These are phyloP conservation scores for Rubia balearica DNA, from an alignment of 305 asterid genomes.

Conservation along the genomic window DNA sequence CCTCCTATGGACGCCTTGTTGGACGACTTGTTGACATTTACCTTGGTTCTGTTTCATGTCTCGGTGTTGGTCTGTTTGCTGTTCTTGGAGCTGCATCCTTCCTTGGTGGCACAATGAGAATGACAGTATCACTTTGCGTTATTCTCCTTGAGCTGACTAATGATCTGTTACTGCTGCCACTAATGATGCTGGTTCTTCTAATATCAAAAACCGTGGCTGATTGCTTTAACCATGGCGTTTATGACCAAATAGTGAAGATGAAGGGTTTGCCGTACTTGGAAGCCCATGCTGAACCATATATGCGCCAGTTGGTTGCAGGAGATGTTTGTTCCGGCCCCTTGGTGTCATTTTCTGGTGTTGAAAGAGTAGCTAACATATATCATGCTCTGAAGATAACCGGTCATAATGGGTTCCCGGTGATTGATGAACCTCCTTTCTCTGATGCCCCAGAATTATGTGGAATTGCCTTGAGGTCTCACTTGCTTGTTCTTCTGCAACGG, in stretches of 20 bases:
- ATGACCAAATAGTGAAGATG: slow-evolving; percentile 89
- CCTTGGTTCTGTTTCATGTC: slow-evolving; percentile 49
- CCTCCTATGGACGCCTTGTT: slow-evolving; percentile 84
- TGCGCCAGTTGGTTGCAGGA: slow-evolving; percentile 76
- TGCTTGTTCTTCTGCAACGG: slow-evolving; percentile 63
- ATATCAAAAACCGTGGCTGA: slow-evolving; percentile 92
- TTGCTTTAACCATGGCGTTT: slow-evolving; percentile 71
- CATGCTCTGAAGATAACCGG: slow-evolving; percentile 57
- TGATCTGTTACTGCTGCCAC: slow-evolving; percentile 77
- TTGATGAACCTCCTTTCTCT: slow-evolving; percentile 77
- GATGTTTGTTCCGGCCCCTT: slow-evolving; percentile 95
- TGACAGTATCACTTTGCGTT: slow-evolving; percentile 93
- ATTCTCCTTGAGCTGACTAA: slow-evolving; percentile 85
- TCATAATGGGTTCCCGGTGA: slow-evolving; percentile 86
- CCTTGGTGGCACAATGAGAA: slow-evolving; percentile 97
- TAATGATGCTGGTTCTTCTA: slow-evolving; percentile 86
- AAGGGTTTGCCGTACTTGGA: slow-evolving; percentile 96
- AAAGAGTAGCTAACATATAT: slow-evolving; percentile 62
- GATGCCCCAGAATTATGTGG: slow-evolving; percentile 82
- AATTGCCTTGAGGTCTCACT: slow-evolving; percentile 73
- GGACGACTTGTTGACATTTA: slow-evolving; percentile 77
- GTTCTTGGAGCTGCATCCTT: slow-evolving; percentile 94
- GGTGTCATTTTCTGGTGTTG: slow-evolving; percentile 64
- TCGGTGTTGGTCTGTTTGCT: slow-evolving; percentile 68
- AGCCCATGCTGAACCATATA: slow-evolving; percentile 89